Evolutionary conservation across 176 grass and related monocot species (phyloP), one percentile per base, ranked within the genome.

Genomic region (Raddia guianensis): DNA sequence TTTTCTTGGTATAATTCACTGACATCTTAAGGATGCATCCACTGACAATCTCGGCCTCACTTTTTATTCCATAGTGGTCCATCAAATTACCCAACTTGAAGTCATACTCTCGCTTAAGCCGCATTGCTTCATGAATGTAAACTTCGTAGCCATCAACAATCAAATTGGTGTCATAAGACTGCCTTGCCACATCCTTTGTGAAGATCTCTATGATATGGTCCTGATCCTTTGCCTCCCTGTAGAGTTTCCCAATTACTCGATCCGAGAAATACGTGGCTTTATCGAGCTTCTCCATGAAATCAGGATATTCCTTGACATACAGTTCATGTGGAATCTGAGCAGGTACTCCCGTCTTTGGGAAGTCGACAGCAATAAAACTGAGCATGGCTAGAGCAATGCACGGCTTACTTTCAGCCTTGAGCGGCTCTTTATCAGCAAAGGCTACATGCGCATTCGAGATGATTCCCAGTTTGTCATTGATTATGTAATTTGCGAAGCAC

Each of bases 261-360:
- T 73, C 50, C 6, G 92, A 98, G 64, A 37, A 78, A 73, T 98
- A 98, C n/a, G 86, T 93, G 58, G 32, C 74, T 73, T 79, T 93
- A 62, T 91, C 88, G 0, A 82, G 77, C 76, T 98, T 98, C 71
- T 95, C 95, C 95, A 98, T 98, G 18, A 98, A 98, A 80, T 98
- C 95, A 16, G 95, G 95, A 68, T 98, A 98, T 68, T 93, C 90
- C 67, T 81, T 95, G 50, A 89, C 92, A 83, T 88, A 6, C 34
- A 95, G 48, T 16, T 84, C 33, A 53, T 33, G 75, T 3, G 92
- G 95, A 78, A 94, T 95, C 68, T 61, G 70, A 59, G 92, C 92
- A 1, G 90, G 88, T 45, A 95, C 67, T 82, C 95, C 95, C 52
- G 95, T 98, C 77, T 95, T 98, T 46, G 95, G 92, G 51, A 95